These are phyloP conservation scores for Drechmeria coniospora DNA, from an alignment of 2,329 filamentous ascomycete genomes.

Conservation along the genomic window DNA sequence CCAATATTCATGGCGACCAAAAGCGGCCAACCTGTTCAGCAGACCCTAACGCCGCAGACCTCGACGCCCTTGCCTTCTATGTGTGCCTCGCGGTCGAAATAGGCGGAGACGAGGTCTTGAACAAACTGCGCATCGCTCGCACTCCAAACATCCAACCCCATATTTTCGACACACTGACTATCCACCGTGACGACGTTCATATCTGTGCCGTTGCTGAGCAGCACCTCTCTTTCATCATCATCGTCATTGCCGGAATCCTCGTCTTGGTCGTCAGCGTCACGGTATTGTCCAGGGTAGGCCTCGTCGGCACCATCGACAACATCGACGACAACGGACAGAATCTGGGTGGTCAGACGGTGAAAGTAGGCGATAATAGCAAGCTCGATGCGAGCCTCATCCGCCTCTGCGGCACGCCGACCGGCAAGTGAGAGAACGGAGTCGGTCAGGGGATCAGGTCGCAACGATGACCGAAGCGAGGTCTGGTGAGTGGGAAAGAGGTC, in stretches of 20 bases:
- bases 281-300: conserved; percentile 18
- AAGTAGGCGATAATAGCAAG: conserved; percentile 69
- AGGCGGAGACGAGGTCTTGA: conserved; percentile 42
- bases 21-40: not conserved
- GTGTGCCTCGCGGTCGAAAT: conserved; percentile 48
- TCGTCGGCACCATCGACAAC: conserved; percentile 37
- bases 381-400: conserved; percentile 38
- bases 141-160: conserved; percentile 72
- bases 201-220: conserved; percentile 15
- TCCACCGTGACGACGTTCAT: conserved; percentile 36
- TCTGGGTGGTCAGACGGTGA: conserved; percentile 54
- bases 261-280: conserved; percentile 20
- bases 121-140: conserved; percentile 54
- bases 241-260: conserved; percentile 13
- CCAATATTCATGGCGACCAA: too few relatives aligned
- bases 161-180: conserved; percentile 48
- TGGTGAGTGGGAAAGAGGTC: conserved; percentile 26
- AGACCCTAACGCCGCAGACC: conserved; percentile 55
- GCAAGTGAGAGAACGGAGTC: conserved; percentile 31
- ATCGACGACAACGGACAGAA: conserved; percentile 47
- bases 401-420: conserved; percentile 17
- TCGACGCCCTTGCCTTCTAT: conserved; percentile 57
- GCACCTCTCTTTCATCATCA: conserved; percentile 8
- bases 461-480: conserved; percentile 13
- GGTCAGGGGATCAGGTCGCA: conserved; percentile 17